A percentile compares a stretch with the other conserved stretches of the same genome.
Evolutionary conservation across 2,329 filamentous ascomycete species (phyloP).

Genomic region (Hypoxylon sp.): DNA sequence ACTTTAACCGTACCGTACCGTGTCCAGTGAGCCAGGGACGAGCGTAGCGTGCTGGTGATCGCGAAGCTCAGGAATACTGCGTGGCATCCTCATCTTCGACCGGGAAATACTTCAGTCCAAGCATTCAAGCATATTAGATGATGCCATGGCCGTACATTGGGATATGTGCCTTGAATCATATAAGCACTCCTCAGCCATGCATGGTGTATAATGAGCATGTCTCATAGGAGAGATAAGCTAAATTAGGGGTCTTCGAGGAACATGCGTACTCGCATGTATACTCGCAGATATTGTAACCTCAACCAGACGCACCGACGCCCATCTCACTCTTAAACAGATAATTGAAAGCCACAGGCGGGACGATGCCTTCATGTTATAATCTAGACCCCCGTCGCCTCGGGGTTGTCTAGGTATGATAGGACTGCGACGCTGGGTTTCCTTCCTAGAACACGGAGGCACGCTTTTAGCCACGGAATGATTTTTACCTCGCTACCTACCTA

Average conservation of each 20-base stretch:
- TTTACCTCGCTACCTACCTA: background rate
- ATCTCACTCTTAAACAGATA: background rate
- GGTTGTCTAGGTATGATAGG: background rate
- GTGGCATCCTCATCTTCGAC: background rate
- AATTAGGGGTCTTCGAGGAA: constrained; percentile 8
- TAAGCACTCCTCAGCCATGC: no score
- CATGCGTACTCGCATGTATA: background rate
- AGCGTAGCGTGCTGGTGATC: background rate
- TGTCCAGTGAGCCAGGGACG: constrained; percentile 11
- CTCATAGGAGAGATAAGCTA: background rate
- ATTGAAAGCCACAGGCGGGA: constrained; percentile 1
- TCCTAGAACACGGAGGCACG: constrained; percentile 11
- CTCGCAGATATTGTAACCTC: background rate
- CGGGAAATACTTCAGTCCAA: no score
- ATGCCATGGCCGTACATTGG: no score
- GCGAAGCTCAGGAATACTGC: background rate
- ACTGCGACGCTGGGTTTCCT: constrained; percentile 19
- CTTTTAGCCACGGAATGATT: constrained; percentile 27
- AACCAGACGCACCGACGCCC: constrained; percentile 3
- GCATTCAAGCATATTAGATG: no score
- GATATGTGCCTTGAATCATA: no score
- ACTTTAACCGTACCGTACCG: constrained; percentile 29
- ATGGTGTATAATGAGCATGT: no score
- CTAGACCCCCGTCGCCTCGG: constrained; percentile 6
- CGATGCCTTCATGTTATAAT: constrained; percentile 19